Base-by-base conservation (phyloP, 176 grass and related monocot species). In the Alloteropsis semialata region DNA sequence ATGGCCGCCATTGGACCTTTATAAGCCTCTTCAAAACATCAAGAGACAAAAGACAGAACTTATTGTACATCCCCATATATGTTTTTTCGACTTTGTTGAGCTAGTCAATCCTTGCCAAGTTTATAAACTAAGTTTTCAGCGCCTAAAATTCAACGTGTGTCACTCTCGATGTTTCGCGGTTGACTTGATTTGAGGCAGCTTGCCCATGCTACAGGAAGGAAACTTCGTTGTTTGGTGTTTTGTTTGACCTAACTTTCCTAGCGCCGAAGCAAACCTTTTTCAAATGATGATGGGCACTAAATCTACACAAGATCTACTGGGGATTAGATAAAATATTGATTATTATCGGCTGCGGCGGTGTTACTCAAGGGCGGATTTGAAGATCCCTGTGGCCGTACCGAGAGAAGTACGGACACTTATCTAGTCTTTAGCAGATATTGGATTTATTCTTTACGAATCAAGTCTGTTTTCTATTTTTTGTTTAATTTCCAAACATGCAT, bases 361-460 rank as follows among this genome's bases (percentile, higher is more conserved):
- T 54, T 53, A 43, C 30, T 75, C 21, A 45, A 56, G 19, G 25
- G 19, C 1, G 16, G 22, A 72, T 50, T 34, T 33, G 15, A 69
- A 37, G 69, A 57, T 75, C 39, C 58, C 29, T 15, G 22, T 36
- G 48, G 30, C 30, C 38, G 61, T 75, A 87, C 78, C 32, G 13
- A 30, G 32, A 81, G 78, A 82, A 21, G 85, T 70, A 82, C 72
- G 85, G 72, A 7, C 9, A 25, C 74, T 88, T 83, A 78, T 87
- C 71, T 76, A 39, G 49, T 74, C 54, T 57, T 54, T 54, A 25
- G 3, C 1, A 0, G 22, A 24, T 56, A 56, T 56, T 56, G 55
- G 61, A 32, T 76, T 77, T 32, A 5, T 48, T 48, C 30, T 4
- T 10, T 42, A 8, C 22, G 3, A 54, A 14, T 42, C 37, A n/a